Conservation (phyloP, 495 filamentous ascomycete species). For the Aspergillus incahuasiensis region DNA sequence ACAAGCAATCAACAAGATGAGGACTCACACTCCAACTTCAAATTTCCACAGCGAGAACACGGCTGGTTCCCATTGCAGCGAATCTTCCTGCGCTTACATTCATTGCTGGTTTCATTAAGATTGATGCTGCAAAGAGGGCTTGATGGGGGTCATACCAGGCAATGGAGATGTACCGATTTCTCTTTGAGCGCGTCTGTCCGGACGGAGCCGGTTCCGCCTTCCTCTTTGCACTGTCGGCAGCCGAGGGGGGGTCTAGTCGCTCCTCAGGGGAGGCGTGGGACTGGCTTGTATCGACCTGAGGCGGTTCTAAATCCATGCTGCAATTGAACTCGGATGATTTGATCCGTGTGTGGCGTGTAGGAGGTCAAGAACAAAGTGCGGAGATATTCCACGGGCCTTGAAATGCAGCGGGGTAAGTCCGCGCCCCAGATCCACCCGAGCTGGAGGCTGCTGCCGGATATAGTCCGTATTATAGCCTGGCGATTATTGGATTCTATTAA, state of each 20-base stretch:
- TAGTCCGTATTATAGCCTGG: no score
- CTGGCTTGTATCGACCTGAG: conserved; percentile 27
- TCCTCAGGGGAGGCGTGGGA: conserved; percentile 24
- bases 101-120: conserved; percentile 49
- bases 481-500: no score
- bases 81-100: conserved; percentile 92
- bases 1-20: not conserved
- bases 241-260: conserved; percentile 19
- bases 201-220: conserved; percentile 37
- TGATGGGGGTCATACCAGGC: conserved; percentile 61
- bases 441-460: not conserved
- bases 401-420: conserved; percentile 32
- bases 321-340: not conserved
- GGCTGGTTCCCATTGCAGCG: conserved; percentile 87
- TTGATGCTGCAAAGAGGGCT: not conserved
- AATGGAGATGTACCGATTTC: conserved; percentile 81
- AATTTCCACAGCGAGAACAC: conserved; percentile 83
- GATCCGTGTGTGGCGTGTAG: conserved; percentile 12
- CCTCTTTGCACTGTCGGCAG: conserved; percentile 39
- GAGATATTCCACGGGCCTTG: conserved; percentile 43
- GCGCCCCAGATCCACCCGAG: conserved; percentile 28
- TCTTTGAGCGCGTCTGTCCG: conserved; percentile 48
- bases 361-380: conserved; percentile 30
- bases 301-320: conserved; percentile 39
- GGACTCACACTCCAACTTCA: conserved; percentile 68